Percentiles rank a stretch among this genome's conserved stretches.
Conservation (phyloP, 2,329 filamentous ascomycete species). For the Aspergillus amoenus region DNA sequence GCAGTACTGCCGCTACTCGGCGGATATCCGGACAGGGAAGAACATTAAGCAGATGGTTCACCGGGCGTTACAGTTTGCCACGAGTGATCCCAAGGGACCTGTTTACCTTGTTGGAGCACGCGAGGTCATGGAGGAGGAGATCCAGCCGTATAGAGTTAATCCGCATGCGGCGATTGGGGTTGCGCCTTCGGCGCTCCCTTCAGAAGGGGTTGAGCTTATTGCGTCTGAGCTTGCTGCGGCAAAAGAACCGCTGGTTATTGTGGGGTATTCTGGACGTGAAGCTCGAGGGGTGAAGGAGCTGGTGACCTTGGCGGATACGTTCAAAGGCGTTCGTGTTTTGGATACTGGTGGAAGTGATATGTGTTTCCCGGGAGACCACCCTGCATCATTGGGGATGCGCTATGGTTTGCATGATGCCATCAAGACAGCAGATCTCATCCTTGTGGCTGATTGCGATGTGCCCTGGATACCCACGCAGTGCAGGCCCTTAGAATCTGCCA, state of each 20-base stretch:
- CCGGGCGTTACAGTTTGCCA: conserved; percentile 78
- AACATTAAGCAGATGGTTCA: conserved; percentile 91
- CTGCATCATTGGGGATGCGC: conserved; percentile 65
- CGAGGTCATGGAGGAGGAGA: conserved; percentile 83
- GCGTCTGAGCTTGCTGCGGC: conserved; percentile 46
- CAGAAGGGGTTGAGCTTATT: conserved; percentile 46
- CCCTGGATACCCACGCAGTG: conserved; percentile 86
- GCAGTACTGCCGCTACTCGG: conserved; percentile 83
- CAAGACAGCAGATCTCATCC: conserved; percentile 74
- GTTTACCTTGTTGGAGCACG: conserved; percentile 76
- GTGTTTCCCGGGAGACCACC: conserved; percentile 50
- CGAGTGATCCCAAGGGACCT: conserved; percentile 72
- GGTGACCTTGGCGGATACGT: conserved; percentile 47
- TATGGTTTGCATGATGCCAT: conserved; percentile 75
- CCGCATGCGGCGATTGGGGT: conserved; percentile 71
- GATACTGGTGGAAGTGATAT: conserved; percentile 56
- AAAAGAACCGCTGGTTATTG: conserved; percentile 50
- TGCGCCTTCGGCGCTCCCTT: conserved; percentile 62
- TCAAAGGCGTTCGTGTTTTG: conserved; percentile 51
- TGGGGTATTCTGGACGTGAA: conserved; percentile 52
- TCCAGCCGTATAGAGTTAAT: conserved; percentile 68
- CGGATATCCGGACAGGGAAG: conserved; percentile 77
- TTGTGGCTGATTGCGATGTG: conserved; percentile 86
- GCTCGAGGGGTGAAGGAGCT: conserved; percentile 44
- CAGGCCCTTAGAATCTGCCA: conserved; percentile 56